A percentile compares a stretch with the other conserved stretches of the same genome.
Conservation (phyloP, 192 early-diverging fungal genomes). For the Backusella liffmaniae region DNA sequence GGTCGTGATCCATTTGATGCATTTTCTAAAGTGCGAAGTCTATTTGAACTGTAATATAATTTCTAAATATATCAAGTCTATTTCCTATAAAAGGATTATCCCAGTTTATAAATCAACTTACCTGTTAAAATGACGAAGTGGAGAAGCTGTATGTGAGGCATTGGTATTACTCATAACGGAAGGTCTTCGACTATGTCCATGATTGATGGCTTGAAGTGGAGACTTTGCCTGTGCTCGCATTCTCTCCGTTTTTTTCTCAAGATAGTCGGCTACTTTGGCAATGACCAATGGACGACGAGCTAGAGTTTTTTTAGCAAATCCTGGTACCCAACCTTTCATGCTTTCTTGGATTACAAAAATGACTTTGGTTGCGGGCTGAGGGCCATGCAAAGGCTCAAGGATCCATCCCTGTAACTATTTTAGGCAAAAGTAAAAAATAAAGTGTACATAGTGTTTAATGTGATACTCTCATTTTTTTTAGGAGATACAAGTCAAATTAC, state of each 20-base stretch:
- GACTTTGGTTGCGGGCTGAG: slow-evolving; percentile 46
- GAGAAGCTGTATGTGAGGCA: not conserved
- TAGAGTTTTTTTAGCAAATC: slow-evolving; percentile 53
- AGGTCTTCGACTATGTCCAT: slow-evolving; percentile 33
- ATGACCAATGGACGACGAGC: slow-evolving; percentile 51
- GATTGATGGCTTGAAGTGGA: slow-evolving; percentile 27
- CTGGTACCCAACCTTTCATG: slow-evolving; percentile 54
- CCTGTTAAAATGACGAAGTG: slow-evolving; percentile 9
- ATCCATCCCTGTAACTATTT: slow-evolving; percentile 55
- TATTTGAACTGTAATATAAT: not conserved
- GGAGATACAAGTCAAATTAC: slow-evolving; percentile 8
- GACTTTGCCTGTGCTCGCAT: slow-evolving; percentile 31
- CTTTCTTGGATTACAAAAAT: slow-evolving; percentile 55
- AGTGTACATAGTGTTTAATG: not conserved
- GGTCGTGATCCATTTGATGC: slow-evolving; percentile 12
- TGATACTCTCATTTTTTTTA: slow-evolving; percentile 11
- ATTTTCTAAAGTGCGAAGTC: not conserved
- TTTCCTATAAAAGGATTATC: not conserved
- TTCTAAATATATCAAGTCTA: not conserved
- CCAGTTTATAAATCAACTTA: not conserved
- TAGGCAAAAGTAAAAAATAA: not conserved
- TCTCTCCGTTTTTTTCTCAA: slow-evolving; percentile 46
- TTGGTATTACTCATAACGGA: slow-evolving; percentile 25
- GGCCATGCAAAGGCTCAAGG: slow-evolving; percentile 48
- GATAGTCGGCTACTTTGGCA: slow-evolving; percentile 47